A percentile compares a stretch with the other conserved stretches of the same genome.
These are phyloP conservation scores for Metschnikowia hibisci DNA, from an alignment of 805 yeast genomes.

Conservation along the genomic window DNA sequence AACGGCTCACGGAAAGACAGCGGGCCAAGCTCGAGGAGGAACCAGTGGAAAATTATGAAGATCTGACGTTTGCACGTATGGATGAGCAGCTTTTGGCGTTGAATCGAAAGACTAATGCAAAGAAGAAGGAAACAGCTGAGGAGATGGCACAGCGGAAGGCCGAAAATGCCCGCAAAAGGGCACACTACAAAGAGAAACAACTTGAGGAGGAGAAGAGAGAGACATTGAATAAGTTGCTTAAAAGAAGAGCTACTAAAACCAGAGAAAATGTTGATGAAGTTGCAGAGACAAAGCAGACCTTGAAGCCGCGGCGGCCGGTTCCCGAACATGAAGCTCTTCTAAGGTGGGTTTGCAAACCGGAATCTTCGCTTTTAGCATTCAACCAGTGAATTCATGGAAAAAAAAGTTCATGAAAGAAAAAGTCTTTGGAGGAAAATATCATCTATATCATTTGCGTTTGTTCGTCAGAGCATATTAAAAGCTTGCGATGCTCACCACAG, in stretches of 20 bases:
- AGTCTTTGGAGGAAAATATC: too few relatives aligned
- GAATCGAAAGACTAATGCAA: constrained; percentile 39
- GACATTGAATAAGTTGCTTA: constrained; percentile 78
- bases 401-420: too few relatives aligned
- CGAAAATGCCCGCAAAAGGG: constrained; percentile 84
- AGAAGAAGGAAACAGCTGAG: constrained; percentile 71
- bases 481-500: too few relatives aligned
- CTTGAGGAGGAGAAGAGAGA: constrained; percentile 91
- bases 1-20: constrained; percentile 56
- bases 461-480: too few relatives aligned
- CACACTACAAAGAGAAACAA: constrained; percentile 75
- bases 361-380: constrained; percentile 11
- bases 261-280: constrained; percentile 40
- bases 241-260: constrained; percentile 76
- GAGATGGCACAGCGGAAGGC: constrained; percentile 77
- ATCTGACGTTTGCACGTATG: constrained; percentile 27
- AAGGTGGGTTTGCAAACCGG: constrained; percentile 34
- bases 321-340: constrained; percentile 43
- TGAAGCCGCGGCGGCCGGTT: constrained; percentile 41
- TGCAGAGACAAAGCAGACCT: constrained; percentile 15
- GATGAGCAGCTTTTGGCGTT: constrained; percentile 21
- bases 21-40: constrained; percentile 41
- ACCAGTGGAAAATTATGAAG: constrained; percentile 14
- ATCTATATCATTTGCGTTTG: too few relatives aligned
- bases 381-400: too few relatives aligned